Percentiles rank a stretch among this genome's conserved stretches.
Conservation (phyloP, 1,284 basidiomycete species). For the Fomitopsis schrenkii region DNA sequence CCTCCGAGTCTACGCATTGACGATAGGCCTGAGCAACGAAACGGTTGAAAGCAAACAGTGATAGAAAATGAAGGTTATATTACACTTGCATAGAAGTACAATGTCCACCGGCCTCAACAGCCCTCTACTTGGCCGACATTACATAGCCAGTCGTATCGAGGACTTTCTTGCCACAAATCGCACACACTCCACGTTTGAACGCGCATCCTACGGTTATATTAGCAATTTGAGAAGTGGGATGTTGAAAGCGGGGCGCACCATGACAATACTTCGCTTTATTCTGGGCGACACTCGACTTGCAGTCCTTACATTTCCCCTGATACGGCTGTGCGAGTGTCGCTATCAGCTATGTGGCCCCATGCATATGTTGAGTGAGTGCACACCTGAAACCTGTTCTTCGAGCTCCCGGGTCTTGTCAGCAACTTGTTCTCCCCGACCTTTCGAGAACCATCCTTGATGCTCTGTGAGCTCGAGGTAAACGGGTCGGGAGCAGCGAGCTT, state of each 20-base stretch:
- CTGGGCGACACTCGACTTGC: conserved; percentile 76
- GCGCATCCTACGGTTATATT: conserved; percentile 59
- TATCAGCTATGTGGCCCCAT: neutral
- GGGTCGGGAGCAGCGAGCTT: conserved; percentile 81
- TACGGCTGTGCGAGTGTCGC: conserved; percentile 55
- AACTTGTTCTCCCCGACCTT: conserved; percentile 80
- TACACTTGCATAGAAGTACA: conserved; percentile 1
- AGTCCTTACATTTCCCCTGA: conserved; percentile 79
- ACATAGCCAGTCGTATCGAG: conserved; percentile 77
- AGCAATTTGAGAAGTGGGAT: neutral
- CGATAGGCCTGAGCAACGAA: neutral
- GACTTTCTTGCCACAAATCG: conserved; percentile 81
- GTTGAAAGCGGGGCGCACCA: conserved; percentile 39
- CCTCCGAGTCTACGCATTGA: too few relatives aligned
- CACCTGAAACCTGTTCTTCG: conserved; percentile 72
- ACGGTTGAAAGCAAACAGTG: neutral
- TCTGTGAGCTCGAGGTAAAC: conserved; percentile 64
- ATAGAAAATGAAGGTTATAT: neutral
- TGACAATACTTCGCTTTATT: conserved; percentile 85
- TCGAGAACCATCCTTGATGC: conserved; percentile 74
- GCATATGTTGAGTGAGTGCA: conserved; percentile 17
- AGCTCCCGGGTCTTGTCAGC: conserved; percentile 51
- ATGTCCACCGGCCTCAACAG: neutral
- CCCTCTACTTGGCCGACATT: conserved; percentile 71
- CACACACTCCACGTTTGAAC: conserved; percentile 78